Evolutionary conservation across 2,329 filamentous ascomycete genomes (phyloP).

Genomic region (Aspergillus sergii): DNA sequence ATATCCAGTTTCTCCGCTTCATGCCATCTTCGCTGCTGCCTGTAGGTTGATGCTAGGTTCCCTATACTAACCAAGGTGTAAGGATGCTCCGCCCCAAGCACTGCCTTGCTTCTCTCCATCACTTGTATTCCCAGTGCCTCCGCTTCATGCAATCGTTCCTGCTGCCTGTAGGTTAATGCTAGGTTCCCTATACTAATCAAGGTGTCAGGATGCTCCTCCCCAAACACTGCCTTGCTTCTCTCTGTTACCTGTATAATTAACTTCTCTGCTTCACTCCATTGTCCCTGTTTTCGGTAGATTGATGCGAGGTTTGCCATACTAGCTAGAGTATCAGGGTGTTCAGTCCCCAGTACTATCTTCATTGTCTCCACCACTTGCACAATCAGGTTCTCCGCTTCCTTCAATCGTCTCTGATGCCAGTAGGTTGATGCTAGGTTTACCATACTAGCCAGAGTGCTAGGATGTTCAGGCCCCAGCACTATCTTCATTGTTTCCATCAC

Average conservation of each 20-base stretch:
- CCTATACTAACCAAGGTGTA: conserved; percentile 8
- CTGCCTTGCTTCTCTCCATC: background rate
- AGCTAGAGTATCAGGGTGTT: too few species aligned
- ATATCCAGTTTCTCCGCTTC: too few species aligned
- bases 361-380: background rate
- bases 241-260: background rate
- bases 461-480: background rate
- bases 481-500: accelerated
- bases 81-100: background rate
- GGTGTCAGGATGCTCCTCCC: background rate
- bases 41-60: background rate
- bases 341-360: too few species aligned
- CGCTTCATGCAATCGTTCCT: too few species aligned
- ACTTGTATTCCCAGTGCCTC: too few species aligned
- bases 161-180: background rate
- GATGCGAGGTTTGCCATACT: too few species aligned
- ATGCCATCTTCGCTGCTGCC: too few species aligned
- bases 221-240: background rate
- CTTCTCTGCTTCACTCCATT: background rate
- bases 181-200: conserved; percentile 11
- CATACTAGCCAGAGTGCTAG: background rate
- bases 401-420: conserved; percentile 1
- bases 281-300: background rate
- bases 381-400: background rate
- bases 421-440: background rate